A percentile compares a stretch with the other conserved stretches of the same genome.
phyloP scores from a whole-genome alignment of 306 rosid species.

The Hippophae gyantsensis region DNA sequence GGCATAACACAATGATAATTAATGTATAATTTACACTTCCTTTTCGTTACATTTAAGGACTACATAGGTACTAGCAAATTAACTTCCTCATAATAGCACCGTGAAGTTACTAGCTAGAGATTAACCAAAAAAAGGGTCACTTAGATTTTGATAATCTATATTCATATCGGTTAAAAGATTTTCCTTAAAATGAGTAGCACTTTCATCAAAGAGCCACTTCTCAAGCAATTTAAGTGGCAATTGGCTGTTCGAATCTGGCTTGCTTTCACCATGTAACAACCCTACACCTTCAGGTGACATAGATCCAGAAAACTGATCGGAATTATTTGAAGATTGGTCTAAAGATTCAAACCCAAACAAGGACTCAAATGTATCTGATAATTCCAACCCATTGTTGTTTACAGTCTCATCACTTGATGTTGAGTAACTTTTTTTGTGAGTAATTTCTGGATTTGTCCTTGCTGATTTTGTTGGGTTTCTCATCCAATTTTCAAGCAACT shows the following conservation, averaged over 20 bases:
- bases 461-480: conserved; percentile 27
- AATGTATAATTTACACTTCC: too few relatives aligned
- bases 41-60: too few relatives aligned
- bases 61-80: too few relatives aligned
- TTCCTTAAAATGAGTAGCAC: conserved; percentile 35
- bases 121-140: conserved; percentile 8
- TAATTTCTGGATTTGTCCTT: conserved; percentile 10
- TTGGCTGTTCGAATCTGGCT: conserved; percentile 26
- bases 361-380: conserved; percentile 36
- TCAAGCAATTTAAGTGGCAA: conserved; percentile 61
- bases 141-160: conserved; percentile 15
- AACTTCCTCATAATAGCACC: too few relatives aligned
- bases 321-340: conserved; percentile 40
- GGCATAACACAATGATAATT: too few relatives aligned
- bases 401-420: conserved; percentile 59
- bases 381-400: conserved; percentile 10
- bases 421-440: conserved; percentile 20
- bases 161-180: conserved; percentile 21
- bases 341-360: conserved; percentile 50
- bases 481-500: conserved; percentile 40
- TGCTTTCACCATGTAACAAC: conserved; percentile 38
- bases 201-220: conserved; percentile 81
- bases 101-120: too few relatives aligned
- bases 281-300: conserved; percentile 37
- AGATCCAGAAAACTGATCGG: conserved; percentile 47